Evolutionary conservation across 805 yeast species (phyloP).

Genomic region (Nakazawaea peltata): DNA sequence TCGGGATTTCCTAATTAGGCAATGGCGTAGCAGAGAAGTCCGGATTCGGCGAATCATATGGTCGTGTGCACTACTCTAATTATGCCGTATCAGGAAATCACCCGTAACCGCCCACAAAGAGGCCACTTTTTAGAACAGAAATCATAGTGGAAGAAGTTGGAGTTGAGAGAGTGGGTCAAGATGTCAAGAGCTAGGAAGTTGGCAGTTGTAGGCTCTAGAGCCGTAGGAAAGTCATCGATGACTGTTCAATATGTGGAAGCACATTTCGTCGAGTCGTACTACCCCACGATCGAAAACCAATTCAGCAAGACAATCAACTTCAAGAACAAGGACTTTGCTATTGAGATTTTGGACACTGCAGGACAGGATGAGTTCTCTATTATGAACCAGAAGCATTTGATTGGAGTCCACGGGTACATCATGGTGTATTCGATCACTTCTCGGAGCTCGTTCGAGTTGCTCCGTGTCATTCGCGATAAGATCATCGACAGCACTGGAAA

Average conservation of each 20-base stretch:
- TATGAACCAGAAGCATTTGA: constrained; percentile 68
- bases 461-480: constrained; percentile 74
- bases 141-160: too few species aligned
- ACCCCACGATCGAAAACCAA: constrained; percentile 87
- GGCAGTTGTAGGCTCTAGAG: constrained; percentile 81
- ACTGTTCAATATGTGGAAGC: constrained; percentile 82
- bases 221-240: constrained; percentile 84
- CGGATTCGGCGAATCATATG: too few species aligned
- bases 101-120: too few species aligned
- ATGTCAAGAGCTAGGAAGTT: constrained; percentile 54
- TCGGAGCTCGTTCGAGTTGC: constrained; percentile 66
- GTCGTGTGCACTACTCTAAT: too few species aligned
- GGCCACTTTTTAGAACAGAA: too few species aligned
- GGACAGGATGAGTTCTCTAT: constrained; percentile 88
- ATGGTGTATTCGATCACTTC: constrained; percentile 78
- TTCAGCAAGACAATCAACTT: constrained; percentile 62
- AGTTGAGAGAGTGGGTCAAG: too few species aligned
- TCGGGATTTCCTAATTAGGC: too few species aligned
- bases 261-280: constrained; percentile 81
- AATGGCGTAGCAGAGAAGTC: too few species aligned
- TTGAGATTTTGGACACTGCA: constrained; percentile 86
- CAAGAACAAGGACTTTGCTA: constrained; percentile 66
- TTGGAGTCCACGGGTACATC: constrained; percentile 79
- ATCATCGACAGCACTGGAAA: constrained; percentile 58
- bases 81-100: too few species aligned